Evolutionary conservation across 2,329 filamentous ascomycete genomes (phyloP).

Genomic region (Ciborinia camelliae): DNA sequence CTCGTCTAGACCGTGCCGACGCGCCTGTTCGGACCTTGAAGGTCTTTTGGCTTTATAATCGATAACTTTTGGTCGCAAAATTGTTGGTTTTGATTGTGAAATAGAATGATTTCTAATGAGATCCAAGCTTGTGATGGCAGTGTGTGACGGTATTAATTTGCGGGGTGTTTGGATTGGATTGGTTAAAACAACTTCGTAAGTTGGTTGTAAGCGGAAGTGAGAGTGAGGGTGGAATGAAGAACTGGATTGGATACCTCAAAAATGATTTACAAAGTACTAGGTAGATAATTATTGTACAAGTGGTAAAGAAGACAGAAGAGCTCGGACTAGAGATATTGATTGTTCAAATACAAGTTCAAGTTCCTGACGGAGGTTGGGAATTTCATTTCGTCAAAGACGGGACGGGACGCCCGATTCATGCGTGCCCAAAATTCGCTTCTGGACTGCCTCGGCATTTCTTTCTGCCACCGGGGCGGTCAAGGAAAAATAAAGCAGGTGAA

Average conservation of each 20-base stretch:
- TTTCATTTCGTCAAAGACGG: slow-evolving; percentile 3
- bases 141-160: slow-evolving; percentile 2
- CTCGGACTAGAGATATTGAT: background rate
- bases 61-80: slow-evolving; percentile 2
- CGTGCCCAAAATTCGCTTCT: background rate
- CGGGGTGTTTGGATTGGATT: slow-evolving; percentile 4
- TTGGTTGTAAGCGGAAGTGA: background rate
- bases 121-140: slow-evolving; percentile 12
- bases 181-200: background rate
- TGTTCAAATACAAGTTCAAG: background rate
- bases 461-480: background rate
- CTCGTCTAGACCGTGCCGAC: background rate
- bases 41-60: background rate
- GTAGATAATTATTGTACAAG: background rate
- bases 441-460: slow-evolving; percentile 12
- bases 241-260: background rate
- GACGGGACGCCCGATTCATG: background rate
- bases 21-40: background rate
- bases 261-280: background rate
- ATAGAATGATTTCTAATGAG: slow-evolving; percentile 5
- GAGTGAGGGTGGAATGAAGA: background rate
- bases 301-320: too few relatives aligned
- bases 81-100: background rate
- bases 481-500: background rate
- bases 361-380: slow-evolving; percentile 11